Base-by-base conservation (phyloP, 2,329 filamentous ascomycete genomes). In the Penicillium sp. region DNA sequence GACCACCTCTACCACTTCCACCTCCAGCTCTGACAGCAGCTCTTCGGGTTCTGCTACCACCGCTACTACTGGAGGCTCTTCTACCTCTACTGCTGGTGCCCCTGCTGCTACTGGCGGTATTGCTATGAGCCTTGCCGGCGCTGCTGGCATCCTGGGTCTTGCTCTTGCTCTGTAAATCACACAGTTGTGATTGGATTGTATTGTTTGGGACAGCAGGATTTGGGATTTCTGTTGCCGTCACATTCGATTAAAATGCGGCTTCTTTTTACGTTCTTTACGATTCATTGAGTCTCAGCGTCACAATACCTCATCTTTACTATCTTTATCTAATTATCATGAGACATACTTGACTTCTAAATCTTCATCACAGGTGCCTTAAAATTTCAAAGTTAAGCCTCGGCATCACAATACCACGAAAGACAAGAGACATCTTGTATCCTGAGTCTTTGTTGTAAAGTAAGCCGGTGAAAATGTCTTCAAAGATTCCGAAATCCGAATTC, bases 101-200 rank as follows among this genome's bases (percentile, higher is more conserved):
- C 51, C 49, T 18, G 54, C 58, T 41, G 54, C 60, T 3, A 56
- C 59, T 13, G 53, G 52, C 28, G 55, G 52, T 45, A 47, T 58
- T n/a, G 53, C 55, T 6, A 31, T 60, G 18, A 47, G 53, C 28
- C 42, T 61, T 31, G 59, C 51, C 28, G 59, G 57, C 6, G 57
- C 55, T 9, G 57, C 46, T 13, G 59, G 57, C 52, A 47, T 60
- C 10, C 47, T 61, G 28, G 59, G 59, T 23, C 49, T 61, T 51
- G 59, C 58, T 8, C 51, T 61, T 21, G 59, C 56, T 21, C 45
- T 61, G 42, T 61, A 47, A 41, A 38, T 12, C 36, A 39, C 16
- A 21, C 13, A 39, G 3, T 39, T 39, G 36, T 21, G 16, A 39
- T 4, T 13, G 7, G 9, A 21, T 21, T 38, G 8, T 9, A 21